Conservation (phyloP, 805 yeast species). For the Candida saitoana region DNA sequence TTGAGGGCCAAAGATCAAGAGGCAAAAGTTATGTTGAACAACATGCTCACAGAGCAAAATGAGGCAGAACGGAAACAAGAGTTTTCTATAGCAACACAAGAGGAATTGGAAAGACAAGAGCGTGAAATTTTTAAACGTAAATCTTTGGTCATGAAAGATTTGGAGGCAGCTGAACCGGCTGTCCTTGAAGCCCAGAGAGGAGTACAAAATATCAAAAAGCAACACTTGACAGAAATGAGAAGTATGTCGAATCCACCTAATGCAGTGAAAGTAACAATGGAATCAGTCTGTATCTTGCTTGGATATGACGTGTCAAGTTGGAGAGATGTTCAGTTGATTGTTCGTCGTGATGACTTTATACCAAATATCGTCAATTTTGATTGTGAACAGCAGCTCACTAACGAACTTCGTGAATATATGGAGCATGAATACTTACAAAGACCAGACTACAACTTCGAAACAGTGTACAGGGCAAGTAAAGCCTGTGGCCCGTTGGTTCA, state of each 20-base stretch:
- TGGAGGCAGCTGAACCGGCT: constrained; percentile 80
- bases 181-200: constrained; percentile 80
- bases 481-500: constrained; percentile 90
- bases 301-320: constrained; percentile 67
- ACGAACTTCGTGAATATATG: constrained; percentile 52
- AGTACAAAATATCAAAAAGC: constrained; percentile 89
- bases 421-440: constrained; percentile 55
- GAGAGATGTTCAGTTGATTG: constrained; percentile 79
- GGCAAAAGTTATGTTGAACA: constrained; percentile 67
- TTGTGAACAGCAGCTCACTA: constrained; percentile 53
- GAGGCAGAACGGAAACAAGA: constrained; percentile 90
- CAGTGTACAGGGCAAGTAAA: constrained; percentile 84
- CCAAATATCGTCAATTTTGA: constrained; percentile 74
- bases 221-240: constrained; percentile 82
- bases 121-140: constrained; percentile 52
- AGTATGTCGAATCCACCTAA: constrained; percentile 90
- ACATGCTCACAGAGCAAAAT: constrained; percentile 79
- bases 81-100: constrained; percentile 73
- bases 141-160: constrained; percentile 52
- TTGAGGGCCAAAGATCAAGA: constrained; percentile 58
- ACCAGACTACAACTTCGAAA: constrained; percentile 62
- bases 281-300: constrained; percentile 78
- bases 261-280: constrained; percentile 78
- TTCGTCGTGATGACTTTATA: constrained; percentile 84
- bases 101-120: constrained; percentile 66